Conservation (phyloP, 352 stramenopile species). For the Pythium vanterpoolii region DNA sequence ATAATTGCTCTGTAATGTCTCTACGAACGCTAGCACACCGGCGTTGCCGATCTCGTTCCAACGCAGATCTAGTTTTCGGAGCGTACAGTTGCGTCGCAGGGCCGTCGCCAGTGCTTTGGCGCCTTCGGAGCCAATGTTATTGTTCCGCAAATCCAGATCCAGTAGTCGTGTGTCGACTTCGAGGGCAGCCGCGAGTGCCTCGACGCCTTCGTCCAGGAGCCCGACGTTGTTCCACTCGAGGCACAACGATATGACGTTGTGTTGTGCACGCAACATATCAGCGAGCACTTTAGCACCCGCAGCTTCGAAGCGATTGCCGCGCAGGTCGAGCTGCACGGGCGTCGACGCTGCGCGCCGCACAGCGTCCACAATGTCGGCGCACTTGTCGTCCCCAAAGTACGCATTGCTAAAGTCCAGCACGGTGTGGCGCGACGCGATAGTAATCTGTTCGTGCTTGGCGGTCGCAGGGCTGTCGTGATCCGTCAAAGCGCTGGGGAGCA, state of each 20-base stretch:
- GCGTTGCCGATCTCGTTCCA: constrained; percentile 82
- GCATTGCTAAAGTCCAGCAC: constrained; percentile 73
- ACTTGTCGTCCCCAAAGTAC: constrained; percentile 72
- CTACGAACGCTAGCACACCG: constrained; percentile 64
- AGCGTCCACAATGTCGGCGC: constrained; percentile 45
- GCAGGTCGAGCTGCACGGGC: constrained; percentile 55
- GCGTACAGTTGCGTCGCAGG: constrained; percentile 54
- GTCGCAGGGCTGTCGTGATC: background rate
- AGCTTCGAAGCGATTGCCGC: constrained; percentile 75
- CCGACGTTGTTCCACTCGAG: constrained; percentile 86
- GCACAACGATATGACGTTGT: constrained; percentile 55
- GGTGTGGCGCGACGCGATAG: background rate
- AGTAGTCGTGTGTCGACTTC: constrained; percentile 63
- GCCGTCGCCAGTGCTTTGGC: constrained; percentile 57
- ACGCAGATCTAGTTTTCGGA: constrained; percentile 72
- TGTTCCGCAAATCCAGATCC: constrained; percentile 79
- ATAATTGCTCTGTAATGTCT: constrained; percentile 69
- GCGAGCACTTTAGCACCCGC: constrained; percentile 49
- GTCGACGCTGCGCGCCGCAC: constrained; percentile 30
- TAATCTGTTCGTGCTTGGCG: background rate
- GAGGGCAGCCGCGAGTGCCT: constrained; percentile 54
- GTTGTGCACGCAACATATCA: constrained; percentile 43
- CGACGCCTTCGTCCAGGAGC: constrained; percentile 67
- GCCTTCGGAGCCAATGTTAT: constrained; percentile 74
- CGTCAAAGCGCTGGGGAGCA: background rate